phyloP scores from a whole-genome alignment of 345 rosid genomes.

The Excoecaria cochinchinensis region DNA sequence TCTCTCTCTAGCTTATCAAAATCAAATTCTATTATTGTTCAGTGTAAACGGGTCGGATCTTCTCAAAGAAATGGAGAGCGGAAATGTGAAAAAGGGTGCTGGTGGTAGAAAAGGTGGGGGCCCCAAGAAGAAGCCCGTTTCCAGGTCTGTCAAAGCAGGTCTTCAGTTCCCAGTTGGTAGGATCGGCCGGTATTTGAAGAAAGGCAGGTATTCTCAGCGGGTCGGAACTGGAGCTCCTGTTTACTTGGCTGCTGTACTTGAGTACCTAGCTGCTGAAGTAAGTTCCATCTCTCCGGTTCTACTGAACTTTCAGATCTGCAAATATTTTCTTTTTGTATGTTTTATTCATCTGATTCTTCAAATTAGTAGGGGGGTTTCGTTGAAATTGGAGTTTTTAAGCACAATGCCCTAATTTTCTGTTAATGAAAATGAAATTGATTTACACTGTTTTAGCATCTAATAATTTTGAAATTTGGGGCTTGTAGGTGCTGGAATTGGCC shows the following conservation, averaged over 20 bases:
- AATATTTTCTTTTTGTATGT: no score
- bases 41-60: neutral
- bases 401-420: neutral
- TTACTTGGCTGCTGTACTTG: constrained; percentile 80
- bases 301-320: neutral
- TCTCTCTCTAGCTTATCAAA: neutral
- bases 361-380: no score
- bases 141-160: constrained; percentile 71
- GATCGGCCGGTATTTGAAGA: constrained; percentile 73
- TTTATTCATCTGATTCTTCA: no score
- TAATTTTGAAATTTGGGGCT: neutral
- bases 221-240: constrained; percentile 80
- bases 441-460: neutral
- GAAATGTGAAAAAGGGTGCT: constrained; percentile 61
- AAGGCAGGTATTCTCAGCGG: constrained; percentile 65
- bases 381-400: no score
- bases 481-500: constrained; percentile 41
- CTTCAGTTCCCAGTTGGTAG: constrained; percentile 82
- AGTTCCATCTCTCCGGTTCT: neutral
- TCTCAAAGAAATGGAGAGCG: constrained; percentile 43
- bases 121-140: constrained; percentile 78
- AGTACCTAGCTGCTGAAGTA: constrained; percentile 85
- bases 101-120: constrained; percentile 73
- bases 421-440: neutral
- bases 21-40: neutral